Evolutionary conservation across 768 basidiomycete genomes (phyloP), one percentile per base, ranked within the genome.

Genomic region (Leccinellum luteum): DNA sequence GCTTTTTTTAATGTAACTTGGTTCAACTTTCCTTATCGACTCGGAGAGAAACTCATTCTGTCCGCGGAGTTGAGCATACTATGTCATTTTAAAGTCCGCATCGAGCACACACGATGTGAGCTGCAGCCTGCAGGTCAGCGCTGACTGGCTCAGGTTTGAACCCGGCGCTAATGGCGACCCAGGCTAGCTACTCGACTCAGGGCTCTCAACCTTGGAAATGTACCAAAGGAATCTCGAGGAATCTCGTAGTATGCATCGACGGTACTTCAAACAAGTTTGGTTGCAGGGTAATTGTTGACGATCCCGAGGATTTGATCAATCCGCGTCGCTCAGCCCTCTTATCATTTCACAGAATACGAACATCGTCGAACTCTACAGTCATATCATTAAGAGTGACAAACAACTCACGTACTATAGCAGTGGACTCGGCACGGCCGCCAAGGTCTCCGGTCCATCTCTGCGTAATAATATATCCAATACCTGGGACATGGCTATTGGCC

Each of bases 341-440:
- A 21, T 44, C 23, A 6, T 15, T 47, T 47, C 25, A 15, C 15
- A 49, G 78, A 77, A 78, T 52, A 76, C 77, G 2, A 74, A 78
- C 55, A 74, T 78, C 28, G 58, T 78, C 52, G 76, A 78, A 45
- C 64, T 78, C 7, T 76, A 75, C 51, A 69, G 64, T 53, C 67
- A 65, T 14, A 62, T 78, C 43, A 58, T 58, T 12, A 78, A 78
- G 60, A 57, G 58, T 43, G 61, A 68, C 1, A 48, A 53, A 0
- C 77, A 78, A 44, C 66, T 74, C 35, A 74, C 76, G 7, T 78
- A 77, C 54, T 78, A 78, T 55, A 73, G 71, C 53, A 78, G 76
- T 34, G 76, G 76, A 6, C 71, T 78, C n/a, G 76, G 76, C 3
- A 60, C 77, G 4, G 69, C 66, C 54, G 73, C 70, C n/a, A 67